Base-by-base conservation (phyloP, 257 asterid genomes). In the Thymus mandschuricus region DNA sequence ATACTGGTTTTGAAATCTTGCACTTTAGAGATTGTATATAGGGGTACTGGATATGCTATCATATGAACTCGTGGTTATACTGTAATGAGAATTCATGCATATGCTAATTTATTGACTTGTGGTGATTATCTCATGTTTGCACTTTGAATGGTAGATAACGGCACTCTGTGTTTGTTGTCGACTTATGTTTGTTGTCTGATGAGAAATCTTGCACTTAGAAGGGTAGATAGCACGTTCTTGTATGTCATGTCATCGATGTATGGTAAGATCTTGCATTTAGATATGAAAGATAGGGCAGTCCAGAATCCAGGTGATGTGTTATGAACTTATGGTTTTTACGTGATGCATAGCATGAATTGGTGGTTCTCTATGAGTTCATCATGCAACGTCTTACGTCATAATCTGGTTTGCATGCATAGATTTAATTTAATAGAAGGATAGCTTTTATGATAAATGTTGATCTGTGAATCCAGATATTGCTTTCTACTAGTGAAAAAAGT, bases 401-500 rank as follows among this genome's bases (percentile, higher is more conserved):
- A 57, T 13, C 60, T 55, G 63, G 38, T 52, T 58, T 77, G 78
- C 64, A 76, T 82, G 82, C 64, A 66, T 70, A 70, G 64, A 40
- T 54, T 9, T 74, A 64, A 27, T 68, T 66, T 50, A 43, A 68
- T 70, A 64, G 60, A 8, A 50, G 62, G 64, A 65, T 59, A 64
- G n/a, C 29, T 48, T 68, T 46, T 60, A 15, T 57, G 75, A 65
- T 69, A 68, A 63, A 71, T 71, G 40, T 41, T 9, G 60, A 21
- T 76, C 70, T 35, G 35, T 59, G 6, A 21, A 6, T 49, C 34
- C 28, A 2, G 8, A 4, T 49, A 45, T 54, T 68, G 70, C 75
- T 68, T 31, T 57, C 29, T 56, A 27, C 55, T 57, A 34, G 15
- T 54, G 63, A 34, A 51, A 46, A 49, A 54, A 35, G 60, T 38